Percentiles rank a stretch among this genome's conserved stretches.
Evolutionary conservation across 352 stramenopile genomes (phyloP).

Genomic region (Aphanomyces stellatus): DNA sequence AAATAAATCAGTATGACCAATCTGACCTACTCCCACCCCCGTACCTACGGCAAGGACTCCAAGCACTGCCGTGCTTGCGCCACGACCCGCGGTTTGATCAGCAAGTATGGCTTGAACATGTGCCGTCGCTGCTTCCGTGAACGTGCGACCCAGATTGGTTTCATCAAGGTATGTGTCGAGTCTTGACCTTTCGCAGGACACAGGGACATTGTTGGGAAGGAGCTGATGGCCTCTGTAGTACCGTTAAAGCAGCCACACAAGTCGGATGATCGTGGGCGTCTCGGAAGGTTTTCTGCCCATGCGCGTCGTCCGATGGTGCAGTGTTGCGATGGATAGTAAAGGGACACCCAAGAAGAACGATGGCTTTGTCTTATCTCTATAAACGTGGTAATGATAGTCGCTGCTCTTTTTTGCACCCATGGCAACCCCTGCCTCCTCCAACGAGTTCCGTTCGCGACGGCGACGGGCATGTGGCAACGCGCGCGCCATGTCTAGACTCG

Average conservation of each 20-base stretch:
- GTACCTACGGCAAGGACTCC: constrained; percentile 86
- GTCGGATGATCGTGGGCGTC: neutral
- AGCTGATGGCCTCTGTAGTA: constrained; percentile 15
- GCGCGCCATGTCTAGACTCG: too few relatives aligned
- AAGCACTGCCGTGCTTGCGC: constrained; percentile 87
- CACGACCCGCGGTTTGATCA: constrained; percentile 89
- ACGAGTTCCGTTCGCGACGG: too few relatives aligned
- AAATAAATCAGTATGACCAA: constrained; percentile 60
- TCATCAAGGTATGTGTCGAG: constrained; percentile 90
- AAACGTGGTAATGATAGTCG: constrained; percentile 13
- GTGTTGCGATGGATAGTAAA: constrained; percentile 12
- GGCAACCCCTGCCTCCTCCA: too few relatives aligned
- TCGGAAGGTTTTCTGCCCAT: neutral
- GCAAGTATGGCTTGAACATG: constrained; percentile 95
- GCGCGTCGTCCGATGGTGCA: constrained; percentile 11
- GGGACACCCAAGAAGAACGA: constrained; percentile 12
- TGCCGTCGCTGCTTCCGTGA: constrained; percentile 95
- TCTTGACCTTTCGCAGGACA: too few relatives aligned
- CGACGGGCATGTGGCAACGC: too few relatives aligned
- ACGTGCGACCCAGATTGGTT: constrained; percentile 92
- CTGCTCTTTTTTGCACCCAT: constrained; percentile 12
- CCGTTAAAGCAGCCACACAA: constrained; percentile 8
- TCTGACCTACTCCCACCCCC: constrained; percentile 80
- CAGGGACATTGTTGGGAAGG: neutral
- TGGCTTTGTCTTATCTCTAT: constrained; percentile 1